Conservation (phyloP, 148 eudicot genomes). For the Polygonum aviculare region DNA sequence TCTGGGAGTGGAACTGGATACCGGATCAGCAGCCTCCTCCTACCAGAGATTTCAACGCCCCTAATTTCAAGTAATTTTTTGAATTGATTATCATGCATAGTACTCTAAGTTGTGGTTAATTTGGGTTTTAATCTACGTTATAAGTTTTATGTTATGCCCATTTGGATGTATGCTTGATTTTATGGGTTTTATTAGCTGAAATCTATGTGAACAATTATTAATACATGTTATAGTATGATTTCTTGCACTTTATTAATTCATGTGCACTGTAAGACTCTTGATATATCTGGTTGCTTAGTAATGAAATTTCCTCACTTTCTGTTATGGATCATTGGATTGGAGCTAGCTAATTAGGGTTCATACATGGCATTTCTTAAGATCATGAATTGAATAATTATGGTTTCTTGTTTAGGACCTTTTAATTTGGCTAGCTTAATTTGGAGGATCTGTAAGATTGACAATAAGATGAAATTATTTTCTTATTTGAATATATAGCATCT, state of each 20-base stretch:
- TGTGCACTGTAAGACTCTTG: neutral
- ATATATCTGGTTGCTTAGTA: neutral
- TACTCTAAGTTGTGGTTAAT: neutral
- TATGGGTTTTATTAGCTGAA: neutral
- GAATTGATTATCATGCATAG: neutral
- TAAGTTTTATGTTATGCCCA: no score
- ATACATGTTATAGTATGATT: neutral
- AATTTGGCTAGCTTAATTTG: no score
- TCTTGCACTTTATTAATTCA: neutral
- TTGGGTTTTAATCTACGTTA: neutral
- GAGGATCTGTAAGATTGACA: no score
- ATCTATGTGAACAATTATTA: neutral
- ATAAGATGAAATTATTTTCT: no score
- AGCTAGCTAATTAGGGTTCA: neutral
- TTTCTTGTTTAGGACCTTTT: no score
- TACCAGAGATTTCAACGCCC: conserved; percentile 42
- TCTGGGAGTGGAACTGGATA: conserved; percentile 68
- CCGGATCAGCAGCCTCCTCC: conserved; percentile 22
- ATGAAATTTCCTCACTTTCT: neutral
- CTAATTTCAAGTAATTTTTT: conserved; percentile 47
- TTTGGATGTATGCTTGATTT: neutral
- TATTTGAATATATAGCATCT: no score
- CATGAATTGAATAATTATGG: neutral
- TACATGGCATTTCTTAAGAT: neutral
- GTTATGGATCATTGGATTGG: neutral